A percentile compares a stretch with the other conserved stretches of the same genome.
Evolutionary conservation across 2,329 filamentous ascomycete genomes (phyloP).

Genomic region (Colletotrichum truncatum): DNA sequence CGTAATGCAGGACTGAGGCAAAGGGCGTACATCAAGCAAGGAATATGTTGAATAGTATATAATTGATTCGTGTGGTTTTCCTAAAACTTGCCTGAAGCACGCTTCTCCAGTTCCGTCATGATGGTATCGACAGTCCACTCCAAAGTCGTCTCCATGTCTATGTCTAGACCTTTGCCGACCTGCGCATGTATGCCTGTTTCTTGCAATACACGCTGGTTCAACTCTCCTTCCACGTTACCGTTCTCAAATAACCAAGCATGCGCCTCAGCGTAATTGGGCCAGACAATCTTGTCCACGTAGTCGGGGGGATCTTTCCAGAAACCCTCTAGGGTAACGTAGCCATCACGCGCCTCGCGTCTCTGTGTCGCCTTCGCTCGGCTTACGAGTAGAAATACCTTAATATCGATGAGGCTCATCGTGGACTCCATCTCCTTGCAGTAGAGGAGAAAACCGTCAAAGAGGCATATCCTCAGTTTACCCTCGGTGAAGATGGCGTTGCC

Average conservation of each 20-base stretch:
- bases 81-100: background rate
- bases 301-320: slow-evolving; percentile 96
- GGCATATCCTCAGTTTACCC: slow-evolving; percentile 62
- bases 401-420: slow-evolving; percentile 71
- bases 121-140: slow-evolving; percentile 75
- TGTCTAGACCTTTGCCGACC: slow-evolving; percentile 54
- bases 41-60: too few species aligned
- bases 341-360: slow-evolving; percentile 73
- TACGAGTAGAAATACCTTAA: slow-evolving; percentile 82
- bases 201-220: slow-evolving; percentile 56
- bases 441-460: slow-evolving; percentile 91
- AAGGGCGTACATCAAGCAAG: background rate
- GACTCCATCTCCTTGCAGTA: slow-evolving; percentile 68
- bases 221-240: slow-evolving; percentile 70
- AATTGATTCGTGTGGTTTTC: background rate
- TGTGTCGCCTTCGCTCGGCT: slow-evolving; percentile 70
- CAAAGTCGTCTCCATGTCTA: slow-evolving; percentile 69
- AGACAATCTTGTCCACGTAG: slow-evolving; percentile 94
- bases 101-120: slow-evolving; percentile 54
- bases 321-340: slow-evolving; percentile 84
- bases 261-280: slow-evolving; percentile 89
- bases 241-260: slow-evolving; percentile 83
- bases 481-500: slow-evolving; percentile 46
- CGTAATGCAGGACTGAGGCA: background rate
- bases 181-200: slow-evolving; percentile 59